Evolutionary conservation across 1,139 yeast species (phyloP).

Genomic region (Lodderomyces theae): DNA sequence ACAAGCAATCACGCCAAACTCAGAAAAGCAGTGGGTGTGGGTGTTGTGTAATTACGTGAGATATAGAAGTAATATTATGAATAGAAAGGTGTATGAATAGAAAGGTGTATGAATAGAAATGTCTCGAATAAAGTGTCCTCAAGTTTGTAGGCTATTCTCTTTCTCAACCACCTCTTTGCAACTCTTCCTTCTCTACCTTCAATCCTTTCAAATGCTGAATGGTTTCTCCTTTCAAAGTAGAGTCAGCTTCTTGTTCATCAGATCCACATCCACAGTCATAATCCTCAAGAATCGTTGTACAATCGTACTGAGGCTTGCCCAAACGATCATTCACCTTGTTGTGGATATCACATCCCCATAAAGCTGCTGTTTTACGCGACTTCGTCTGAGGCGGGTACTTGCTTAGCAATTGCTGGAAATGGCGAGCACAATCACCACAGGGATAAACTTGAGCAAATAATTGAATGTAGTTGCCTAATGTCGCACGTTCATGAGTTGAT

Average conservation of each 20-base stretch:
- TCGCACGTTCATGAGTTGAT: constrained; percentile 54
- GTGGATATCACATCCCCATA: constrained; percentile 97
- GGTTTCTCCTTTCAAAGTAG: constrained; percentile 37
- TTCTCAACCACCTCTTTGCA: constrained; percentile 38
- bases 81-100: not conserved
- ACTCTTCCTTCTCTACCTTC: constrained; percentile 39
- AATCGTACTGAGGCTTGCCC: constrained; percentile 72
- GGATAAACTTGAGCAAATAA: constrained; percentile 81
- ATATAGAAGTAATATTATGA: constrained; percentile 1
- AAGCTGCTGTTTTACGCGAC: constrained; percentile 75
- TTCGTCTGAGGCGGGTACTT: constrained; percentile 84
- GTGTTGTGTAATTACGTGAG: constrained; percentile 46
- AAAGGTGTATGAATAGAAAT: too few relatives aligned
- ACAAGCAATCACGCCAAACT: not conserved
- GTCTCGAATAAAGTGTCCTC: too few relatives aligned
- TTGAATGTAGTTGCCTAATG: constrained; percentile 52
- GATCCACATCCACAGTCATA: constrained; percentile 96
- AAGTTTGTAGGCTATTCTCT: too few relatives aligned
- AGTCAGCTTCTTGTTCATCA: constrained; percentile 51
- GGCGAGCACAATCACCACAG: constrained; percentile 94
- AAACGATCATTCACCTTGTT: constrained; percentile 77
- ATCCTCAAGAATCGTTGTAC: constrained; percentile 78
- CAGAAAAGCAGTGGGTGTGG: constrained; percentile 25
- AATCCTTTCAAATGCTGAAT: constrained; percentile 41
- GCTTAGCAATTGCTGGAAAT: constrained; percentile 66